Base-by-base conservation (phyloP, 1,284 basidiomycete genomes). In the Pseudozyma pruni region DNA sequence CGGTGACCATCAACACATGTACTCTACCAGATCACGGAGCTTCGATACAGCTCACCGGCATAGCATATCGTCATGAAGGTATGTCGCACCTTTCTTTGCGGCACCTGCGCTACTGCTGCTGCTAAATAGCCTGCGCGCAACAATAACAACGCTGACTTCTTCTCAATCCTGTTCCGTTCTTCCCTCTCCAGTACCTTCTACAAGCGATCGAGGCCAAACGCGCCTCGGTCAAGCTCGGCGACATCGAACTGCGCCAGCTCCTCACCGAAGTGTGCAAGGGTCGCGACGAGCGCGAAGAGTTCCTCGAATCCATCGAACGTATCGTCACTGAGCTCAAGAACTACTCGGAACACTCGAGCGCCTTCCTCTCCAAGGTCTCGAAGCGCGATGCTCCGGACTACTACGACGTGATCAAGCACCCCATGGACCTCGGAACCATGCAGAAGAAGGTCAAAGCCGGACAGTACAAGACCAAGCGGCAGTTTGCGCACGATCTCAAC, bases 351-450 rank as follows among this genome's bases (percentile, higher is more conserved):
- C 79, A 82, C 45, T 79, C 79, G 4, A 64, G 67, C 34, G 78
- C 79, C 20, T 82, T 82, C 45, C 63, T 82, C 20, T 62, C 73
- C 43, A 77, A 77, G 27, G 81, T 82, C 0, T 67, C 58, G 62
- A 82, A 82, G 44, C 63, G 80, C 20, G 81, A 81, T 61, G 80
- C 80, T 5, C 79, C 81, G 10, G 81, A 82, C 58, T 82, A 82
- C 48, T 82, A 82, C 59, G 81, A 82, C 27, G 50, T 72, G 9
- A 72, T 76, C 35, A 75, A 78, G 51, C 72, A 80, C 17, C 78
- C 78, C 1, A 98, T 98, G 95, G 95, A 98, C 85, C 86, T 98
- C 43, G 89, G 90, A 64, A 91, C 93, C 0, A 92, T 98, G 88
- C 86, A 90, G 57, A 92, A 89, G 85, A 95, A 95, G 84, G 90